These are phyloP conservation scores for Onygena corvina DNA, from an alignment of 2,329 filamentous ascomycete genomes.

Conservation along the genomic window DNA sequence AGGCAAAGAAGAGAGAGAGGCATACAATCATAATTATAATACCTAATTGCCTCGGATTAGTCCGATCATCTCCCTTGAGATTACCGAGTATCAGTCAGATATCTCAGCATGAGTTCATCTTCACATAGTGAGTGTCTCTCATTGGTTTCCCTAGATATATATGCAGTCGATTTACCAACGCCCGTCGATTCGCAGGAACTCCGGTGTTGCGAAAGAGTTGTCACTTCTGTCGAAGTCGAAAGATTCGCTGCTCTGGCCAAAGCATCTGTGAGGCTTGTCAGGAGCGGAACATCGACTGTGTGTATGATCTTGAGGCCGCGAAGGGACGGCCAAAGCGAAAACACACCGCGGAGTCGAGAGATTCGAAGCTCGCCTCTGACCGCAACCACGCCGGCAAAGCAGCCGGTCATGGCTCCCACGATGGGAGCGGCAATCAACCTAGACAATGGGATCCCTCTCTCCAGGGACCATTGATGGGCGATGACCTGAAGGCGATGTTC, in stretches of 20 bases:
- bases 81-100: too few relatives aligned
- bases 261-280: conserved; percentile 12
- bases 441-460: conserved; percentile 4
- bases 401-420: conserved; percentile 2
- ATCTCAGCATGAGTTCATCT: conserved; percentile 9
- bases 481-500: conserved; percentile 11
- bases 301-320: conserved; percentile 11
- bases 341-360: conserved; percentile 6
- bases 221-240: conserved; percentile 11
- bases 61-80: too few relatives aligned
- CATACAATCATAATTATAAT: conserved; percentile 4
- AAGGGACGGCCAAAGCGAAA: conserved; percentile 12
- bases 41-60: background rate
- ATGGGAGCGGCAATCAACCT: background rate
- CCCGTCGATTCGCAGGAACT: background rate
- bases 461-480: conserved; percentile 8
- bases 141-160: background rate
- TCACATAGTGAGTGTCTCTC: conserved; percentile 2
- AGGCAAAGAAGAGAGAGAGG: background rate
- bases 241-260: conserved; percentile 10
- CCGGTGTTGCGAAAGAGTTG: conserved; percentile 11
- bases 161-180: background rate
- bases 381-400: background rate
- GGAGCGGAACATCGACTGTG: conserved; percentile 11
- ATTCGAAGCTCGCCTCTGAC: conserved; percentile 1